Evolutionary conservation across 495 filamentous ascomycete genomes (phyloP).

Genomic region (Penicillium verhagenii): DNA sequence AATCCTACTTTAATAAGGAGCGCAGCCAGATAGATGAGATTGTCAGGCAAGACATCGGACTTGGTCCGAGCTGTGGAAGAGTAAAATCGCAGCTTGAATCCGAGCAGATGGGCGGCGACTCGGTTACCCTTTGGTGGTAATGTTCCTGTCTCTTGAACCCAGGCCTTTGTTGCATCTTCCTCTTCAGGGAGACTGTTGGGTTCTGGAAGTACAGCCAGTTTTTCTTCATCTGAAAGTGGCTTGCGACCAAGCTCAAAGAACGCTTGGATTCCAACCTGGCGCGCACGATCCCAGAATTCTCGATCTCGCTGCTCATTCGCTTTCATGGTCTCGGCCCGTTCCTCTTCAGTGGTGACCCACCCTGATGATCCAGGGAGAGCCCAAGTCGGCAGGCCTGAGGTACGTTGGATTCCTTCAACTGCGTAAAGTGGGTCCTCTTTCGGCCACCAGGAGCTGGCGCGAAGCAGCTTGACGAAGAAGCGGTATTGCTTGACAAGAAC

Average conservation of each 20-base stretch:
- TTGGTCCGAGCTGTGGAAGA: slow-evolving; percentile 66
- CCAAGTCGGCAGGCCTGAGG: slow-evolving; percentile 72
- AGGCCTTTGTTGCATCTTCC: slow-evolving; percentile 56
- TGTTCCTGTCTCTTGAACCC: slow-evolving; percentile 77
- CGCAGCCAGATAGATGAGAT: slow-evolving; percentile 85
- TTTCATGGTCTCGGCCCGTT: slow-evolving; percentile 51
- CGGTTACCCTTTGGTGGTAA: slow-evolving; percentile 82
- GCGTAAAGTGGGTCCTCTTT: slow-evolving; percentile 45
- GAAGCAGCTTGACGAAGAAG: slow-evolving; percentile 90
- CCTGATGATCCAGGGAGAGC: slow-evolving; percentile 66
- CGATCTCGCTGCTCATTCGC: slow-evolving; percentile 63
- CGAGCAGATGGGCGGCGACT: slow-evolving; percentile 89
- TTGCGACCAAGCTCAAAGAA: slow-evolving; percentile 83
- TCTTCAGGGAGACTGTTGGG: slow-evolving; percentile 40
- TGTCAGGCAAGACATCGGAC: slow-evolving; percentile 75
- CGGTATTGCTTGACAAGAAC: slow-evolving; percentile 79
- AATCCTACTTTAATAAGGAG: slow-evolving; percentile 97
- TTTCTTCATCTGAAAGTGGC: slow-evolving; percentile 50
- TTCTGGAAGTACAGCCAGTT: slow-evolving; percentile 43
- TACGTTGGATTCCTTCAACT: slow-evolving; percentile 32
- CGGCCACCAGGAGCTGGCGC: slow-evolving; percentile 97
- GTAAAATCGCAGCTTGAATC: slow-evolving; percentile 97
- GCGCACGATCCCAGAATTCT: slow-evolving; percentile 79
- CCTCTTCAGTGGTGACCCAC: slow-evolving; percentile 61
- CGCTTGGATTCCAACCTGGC: slow-evolving; percentile 70